phyloP scores from a whole-genome alignment of 495 filamentous ascomycete species.

The Trichoderma gamsii region DNA sequence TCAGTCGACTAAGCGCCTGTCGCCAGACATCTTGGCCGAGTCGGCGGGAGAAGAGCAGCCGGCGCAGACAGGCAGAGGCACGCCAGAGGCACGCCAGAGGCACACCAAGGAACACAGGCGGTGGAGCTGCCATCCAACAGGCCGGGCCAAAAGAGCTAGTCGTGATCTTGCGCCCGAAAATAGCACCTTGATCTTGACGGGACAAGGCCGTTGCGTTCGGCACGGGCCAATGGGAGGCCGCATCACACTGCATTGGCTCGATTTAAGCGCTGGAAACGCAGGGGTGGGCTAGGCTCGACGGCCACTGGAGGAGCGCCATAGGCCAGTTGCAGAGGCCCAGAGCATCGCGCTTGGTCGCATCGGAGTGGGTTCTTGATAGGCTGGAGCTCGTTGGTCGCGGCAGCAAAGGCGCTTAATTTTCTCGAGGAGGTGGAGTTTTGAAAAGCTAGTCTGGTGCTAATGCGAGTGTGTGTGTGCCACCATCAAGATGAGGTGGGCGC shows the following conservation, averaged over 20 bases:
- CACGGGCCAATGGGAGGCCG: slow-evolving; percentile 9
- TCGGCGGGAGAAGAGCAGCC: not conserved
- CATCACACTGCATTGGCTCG: slow-evolving; percentile 16
- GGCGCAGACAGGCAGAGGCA: not conserved
- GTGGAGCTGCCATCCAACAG: not conserved
- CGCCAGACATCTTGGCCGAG: not conserved
- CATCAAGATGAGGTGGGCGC: too few relatives aligned
- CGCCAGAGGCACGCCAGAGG: too few relatives aligned
- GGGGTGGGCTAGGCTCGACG: not conserved
- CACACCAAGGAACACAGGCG: not conserved
- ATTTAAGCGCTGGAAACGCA: slow-evolving; percentile 15
- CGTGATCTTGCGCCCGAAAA: slow-evolving; percentile 9
- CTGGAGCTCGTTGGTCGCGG: not conserved
- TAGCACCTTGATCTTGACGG: slow-evolving; percentile 7
- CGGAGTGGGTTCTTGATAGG: not conserved
- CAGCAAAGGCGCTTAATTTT: slow-evolving; percentile 8
- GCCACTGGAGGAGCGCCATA: slow-evolving; percentile 8
- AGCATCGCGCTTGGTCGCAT: slow-evolving; percentile 12
- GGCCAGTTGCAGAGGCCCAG: not conserved
- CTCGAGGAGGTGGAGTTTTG: not conserved
- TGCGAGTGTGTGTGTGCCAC: too few relatives aligned
- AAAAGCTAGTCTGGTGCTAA: too few relatives aligned
- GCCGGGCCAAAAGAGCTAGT: not conserved
- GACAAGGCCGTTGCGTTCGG: not conserved
- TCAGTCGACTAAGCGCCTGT: slow-evolving; percentile 10